Evolutionary conservation across 768 basidiomycete genomes (phyloP).

Genomic region (Amanita jacksonii): DNA sequence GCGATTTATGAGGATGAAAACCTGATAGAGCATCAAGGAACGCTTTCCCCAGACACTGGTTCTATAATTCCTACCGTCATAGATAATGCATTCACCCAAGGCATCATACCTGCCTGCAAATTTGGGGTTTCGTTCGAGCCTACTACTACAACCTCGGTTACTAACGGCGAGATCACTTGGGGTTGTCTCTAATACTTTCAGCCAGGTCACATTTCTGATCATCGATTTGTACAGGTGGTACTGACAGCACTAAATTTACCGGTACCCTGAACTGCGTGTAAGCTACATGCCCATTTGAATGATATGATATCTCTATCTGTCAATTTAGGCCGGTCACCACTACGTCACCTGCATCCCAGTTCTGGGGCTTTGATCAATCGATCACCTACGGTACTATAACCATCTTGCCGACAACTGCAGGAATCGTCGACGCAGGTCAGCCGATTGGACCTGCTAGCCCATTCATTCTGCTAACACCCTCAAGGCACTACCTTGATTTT

Average conservation of each 20-base stretch:
- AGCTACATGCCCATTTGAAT: not conserved
- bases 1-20: too few species aligned
- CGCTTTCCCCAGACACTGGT: not conserved
- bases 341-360: conserved; percentile 34
- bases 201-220: not conserved
- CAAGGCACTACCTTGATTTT: conserved; percentile 42
- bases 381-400: conserved; percentile 36
- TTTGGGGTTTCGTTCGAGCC: not conserved
- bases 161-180: not conserved
- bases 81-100: not conserved
- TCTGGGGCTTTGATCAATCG: conserved; percentile 55
- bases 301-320: not conserved
- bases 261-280: not conserved
- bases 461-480: not conserved
- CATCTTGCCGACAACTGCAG: conserved; percentile 38
- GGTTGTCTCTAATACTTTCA: not conserved
- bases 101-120: not conserved
- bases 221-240: not conserved
- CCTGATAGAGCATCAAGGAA: too few species aligned
- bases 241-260: not conserved
- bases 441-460: conserved; percentile 14
- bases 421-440: conserved; percentile 51
- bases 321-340: conserved; percentile 35
- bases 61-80: conserved; percentile 43
- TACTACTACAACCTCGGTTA: not conserved